Base-by-base conservation (phyloP, 2,329 filamentous ascomycete species). In the Fusarium decemcellulare region DNA sequence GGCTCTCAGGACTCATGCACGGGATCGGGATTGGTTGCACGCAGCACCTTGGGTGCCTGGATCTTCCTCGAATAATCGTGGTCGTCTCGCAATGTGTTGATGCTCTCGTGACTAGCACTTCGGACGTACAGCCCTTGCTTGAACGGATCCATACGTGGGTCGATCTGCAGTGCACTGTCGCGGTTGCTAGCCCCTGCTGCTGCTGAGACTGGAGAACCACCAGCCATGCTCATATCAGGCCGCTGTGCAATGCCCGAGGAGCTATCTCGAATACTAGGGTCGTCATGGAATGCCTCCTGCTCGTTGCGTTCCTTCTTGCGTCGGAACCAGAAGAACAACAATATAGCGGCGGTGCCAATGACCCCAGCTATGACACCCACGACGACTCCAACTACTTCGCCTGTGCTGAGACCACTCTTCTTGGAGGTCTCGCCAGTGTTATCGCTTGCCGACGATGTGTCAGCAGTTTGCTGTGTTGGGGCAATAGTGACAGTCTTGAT, bases 31-130 rank as follows among this genome's bases (percentile, higher is more conserved):
- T 91, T 91, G 32, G 83, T 88, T 9, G 88, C 88, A 68, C 89
- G 83, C n/a, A 91, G 81, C 8, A 91, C 87, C 72, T 86, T 81
- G 10, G 85, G 83, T 44, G 84, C 80, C 52, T 86, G 86, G 14
- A 91, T 88, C 69, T 84, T 82, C 67, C 89, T 82, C 40, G 89
- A 91, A 74, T 91, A 91, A 70, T 91, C 89, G 62, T 89, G 88
- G 65, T 91, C 88, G 74, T 91, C 89, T 60, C 86, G 86, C 6
- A 91, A 79, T 2, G 89, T 91, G 70, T 87, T 87, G 74, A 91
- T 80, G 74, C 88, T 91, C 75, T 91, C 89, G 65, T 85, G 85
- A 71, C 88, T 91, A 76, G 86, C 86, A 71, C 85, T 89, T 29
- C 86, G 82, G 44, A 81, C 80, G 75, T 90, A 91, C 12, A 90